Conservation (phyloP, 106 monocot species). For the Ottelia alismoides region DNA sequence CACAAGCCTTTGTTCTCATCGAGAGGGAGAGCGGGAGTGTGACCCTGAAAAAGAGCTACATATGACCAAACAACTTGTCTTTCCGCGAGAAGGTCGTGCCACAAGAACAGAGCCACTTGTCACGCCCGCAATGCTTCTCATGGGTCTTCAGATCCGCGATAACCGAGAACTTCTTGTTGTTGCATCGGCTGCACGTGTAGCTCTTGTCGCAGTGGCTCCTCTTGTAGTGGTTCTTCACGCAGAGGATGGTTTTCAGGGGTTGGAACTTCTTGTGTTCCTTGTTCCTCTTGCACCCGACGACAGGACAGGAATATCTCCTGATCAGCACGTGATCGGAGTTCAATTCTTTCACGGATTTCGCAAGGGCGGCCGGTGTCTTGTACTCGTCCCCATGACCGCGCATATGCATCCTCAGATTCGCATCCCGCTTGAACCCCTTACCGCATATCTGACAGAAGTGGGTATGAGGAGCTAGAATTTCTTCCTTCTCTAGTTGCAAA, state of each 20-base stretch:
- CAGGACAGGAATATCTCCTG: slow-evolving; percentile 84
- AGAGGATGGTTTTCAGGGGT: slow-evolving; percentile 82
- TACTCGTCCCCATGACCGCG: slow-evolving; percentile 97
- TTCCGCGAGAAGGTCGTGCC: slow-evolving; percentile 83
- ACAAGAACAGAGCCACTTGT: slow-evolving; percentile 78
- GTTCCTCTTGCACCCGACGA: slow-evolving; percentile 84
- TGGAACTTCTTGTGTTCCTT: slow-evolving; percentile 92
- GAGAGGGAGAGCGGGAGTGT: slow-evolving; percentile 40
- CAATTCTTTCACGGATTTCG: slow-evolving; percentile 58
- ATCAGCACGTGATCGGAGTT: slow-evolving; percentile 19
- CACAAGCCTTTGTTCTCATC: slow-evolving; percentile 7
- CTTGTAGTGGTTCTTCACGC: slow-evolving; percentile 97
- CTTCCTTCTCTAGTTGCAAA: slow-evolving; percentile 79
- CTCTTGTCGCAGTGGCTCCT: slow-evolving; percentile 83
- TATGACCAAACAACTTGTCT: slow-evolving; percentile 86
- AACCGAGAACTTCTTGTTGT: slow-evolving; percentile 72
- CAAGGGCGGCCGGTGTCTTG: slow-evolving; percentile 72
- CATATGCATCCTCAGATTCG: slow-evolving; percentile 97
- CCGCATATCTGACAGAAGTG: slow-evolving; percentile 88
- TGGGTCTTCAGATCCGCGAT: slow-evolving; percentile 83
- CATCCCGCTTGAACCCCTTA: slow-evolving; percentile 92
- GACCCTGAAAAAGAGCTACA: slow-evolving; percentile 82
- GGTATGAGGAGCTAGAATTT: slow-evolving; percentile 86
- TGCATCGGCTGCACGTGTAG: slow-evolving; percentile 59
- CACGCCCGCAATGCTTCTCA: slow-evolving; percentile 80